Evolutionary conservation across 2,329 filamentous ascomycete species (phyloP).

Genomic region (Penicillium sp.): DNA sequence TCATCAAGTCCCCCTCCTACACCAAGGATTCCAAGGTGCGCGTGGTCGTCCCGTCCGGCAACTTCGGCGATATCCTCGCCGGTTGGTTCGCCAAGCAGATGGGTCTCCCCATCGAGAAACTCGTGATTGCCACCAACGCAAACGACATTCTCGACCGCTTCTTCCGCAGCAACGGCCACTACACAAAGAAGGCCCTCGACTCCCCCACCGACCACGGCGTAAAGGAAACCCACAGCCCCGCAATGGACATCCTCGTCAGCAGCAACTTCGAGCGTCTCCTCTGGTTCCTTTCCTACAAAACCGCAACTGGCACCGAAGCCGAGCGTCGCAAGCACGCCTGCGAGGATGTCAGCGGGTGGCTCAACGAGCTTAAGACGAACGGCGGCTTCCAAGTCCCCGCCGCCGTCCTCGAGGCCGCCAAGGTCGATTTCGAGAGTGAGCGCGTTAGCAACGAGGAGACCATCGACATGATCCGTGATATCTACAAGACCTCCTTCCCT

Average conservation of each 20-base stretch:
- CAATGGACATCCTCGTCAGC: conserved; percentile 96
- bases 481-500: conserved; percentile 58
- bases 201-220: conserved; percentile 1
- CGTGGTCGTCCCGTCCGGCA: conserved; percentile 90
- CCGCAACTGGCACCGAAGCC: conserved; percentile 49
- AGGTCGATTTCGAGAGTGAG: conserved; percentile 78
- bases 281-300: conserved; percentile 82
- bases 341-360: conserved; percentile 75
- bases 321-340: conserved; percentile 56
- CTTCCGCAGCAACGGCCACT: conserved; percentile 77
- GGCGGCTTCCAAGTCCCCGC: conserved; percentile 80
- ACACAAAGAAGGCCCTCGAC: conserved; percentile 74
- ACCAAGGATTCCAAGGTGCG: conserved; percentile 62
- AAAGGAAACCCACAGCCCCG: conserved; percentile 87
- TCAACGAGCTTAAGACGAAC: conserved; percentile 73
- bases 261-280: conserved; percentile 95
- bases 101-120: conserved; percentile 83
- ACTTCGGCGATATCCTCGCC: conserved; percentile 88
- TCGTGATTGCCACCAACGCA: conserved; percentile 92
- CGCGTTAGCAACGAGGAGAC: conserved; percentile 65
- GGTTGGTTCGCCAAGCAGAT: conserved; percentile 91
- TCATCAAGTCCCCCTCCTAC: conserved; percentile 60
- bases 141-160: conserved; percentile 97
- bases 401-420: conserved; percentile 69
- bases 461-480: conserved; percentile 61